These are phyloP conservation scores for Microbotryomycetes sp. DNA, from an alignment of 1,284 basidiomycete genomes.

Conservation along the genomic window DNA sequence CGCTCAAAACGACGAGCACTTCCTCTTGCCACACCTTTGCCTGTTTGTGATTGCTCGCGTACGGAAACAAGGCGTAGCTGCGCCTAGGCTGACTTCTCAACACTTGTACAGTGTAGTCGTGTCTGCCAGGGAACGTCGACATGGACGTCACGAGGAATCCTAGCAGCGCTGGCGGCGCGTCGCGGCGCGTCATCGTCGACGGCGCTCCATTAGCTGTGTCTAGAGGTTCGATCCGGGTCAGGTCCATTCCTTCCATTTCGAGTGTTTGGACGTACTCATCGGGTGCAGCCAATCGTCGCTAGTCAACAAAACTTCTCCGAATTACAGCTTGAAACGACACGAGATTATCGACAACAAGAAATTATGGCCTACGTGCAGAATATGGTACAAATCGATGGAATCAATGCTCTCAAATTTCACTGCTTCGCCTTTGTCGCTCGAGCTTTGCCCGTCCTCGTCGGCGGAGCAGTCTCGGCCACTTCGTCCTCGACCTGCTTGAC, in stretches of 20 bases:
- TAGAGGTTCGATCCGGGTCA: too few species aligned
- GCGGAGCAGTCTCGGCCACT: too few species aligned
- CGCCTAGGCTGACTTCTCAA: constrained; percentile 64
- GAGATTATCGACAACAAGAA: too few species aligned
- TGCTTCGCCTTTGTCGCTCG: background rate
- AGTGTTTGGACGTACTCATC: too few species aligned
- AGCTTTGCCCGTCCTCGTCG: background rate
- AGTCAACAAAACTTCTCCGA: too few species aligned
- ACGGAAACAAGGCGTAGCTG: constrained; percentile 60
- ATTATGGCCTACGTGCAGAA: too few species aligned
- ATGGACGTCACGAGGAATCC: constrained; percentile 59
- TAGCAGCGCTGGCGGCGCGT: constrained; percentile 47
- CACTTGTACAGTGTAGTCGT: constrained; percentile 64
- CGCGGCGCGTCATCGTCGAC: background rate
- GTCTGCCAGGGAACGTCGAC: constrained; percentile 43
- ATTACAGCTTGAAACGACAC: too few species aligned
- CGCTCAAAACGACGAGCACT: constrained; percentile 51
- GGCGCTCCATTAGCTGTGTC: too few species aligned
- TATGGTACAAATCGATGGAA: too few species aligned
- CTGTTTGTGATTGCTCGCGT: constrained; percentile 51
- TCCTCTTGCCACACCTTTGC: constrained; percentile 58
- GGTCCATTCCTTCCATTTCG: too few species aligned
- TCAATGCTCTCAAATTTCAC: too few species aligned
- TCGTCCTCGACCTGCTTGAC: background rate
- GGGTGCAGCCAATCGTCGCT: too few species aligned